A percentile compares a stretch with the other conserved stretches of the same genome.
Conservation (phyloP, 2,329 filamentous ascomycete species). For the Phoma sp. region DNA sequence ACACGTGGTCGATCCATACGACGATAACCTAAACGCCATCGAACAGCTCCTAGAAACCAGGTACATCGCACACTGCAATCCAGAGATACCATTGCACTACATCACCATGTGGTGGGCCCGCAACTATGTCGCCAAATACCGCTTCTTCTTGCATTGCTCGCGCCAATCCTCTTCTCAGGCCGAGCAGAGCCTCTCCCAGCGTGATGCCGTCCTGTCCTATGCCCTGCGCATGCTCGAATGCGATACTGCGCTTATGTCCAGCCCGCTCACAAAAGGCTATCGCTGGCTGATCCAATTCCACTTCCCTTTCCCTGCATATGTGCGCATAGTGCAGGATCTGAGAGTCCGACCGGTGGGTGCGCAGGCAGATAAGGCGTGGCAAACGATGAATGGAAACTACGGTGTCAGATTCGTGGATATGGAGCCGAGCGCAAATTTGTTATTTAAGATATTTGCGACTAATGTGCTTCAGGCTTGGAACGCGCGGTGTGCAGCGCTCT, state of each 20-base stretch:
- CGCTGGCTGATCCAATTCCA: constrained; percentile 52
- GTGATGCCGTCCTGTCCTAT: constrained; percentile 35
- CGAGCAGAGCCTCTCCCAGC: constrained; percentile 28
- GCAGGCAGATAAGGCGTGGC: constrained; percentile 51
- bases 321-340: constrained; percentile 54
- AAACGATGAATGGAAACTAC: constrained; percentile 55
- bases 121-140: constrained; percentile 55
- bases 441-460: constrained; percentile 55
- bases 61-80: constrained; percentile 43
- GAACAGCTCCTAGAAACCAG: constrained; percentile 50
- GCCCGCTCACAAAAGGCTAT: constrained; percentile 50
- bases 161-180: constrained; percentile 19
- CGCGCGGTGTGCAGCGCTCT: constrained; percentile 17
- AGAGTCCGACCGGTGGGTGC: constrained; percentile 43
- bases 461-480: constrained; percentile 62
- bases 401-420: constrained; percentile 41
- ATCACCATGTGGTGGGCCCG: constrained; percentile 57
- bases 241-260: constrained; percentile 54
- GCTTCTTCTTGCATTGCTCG: constrained; percentile 58
- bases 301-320: constrained; percentile 59
- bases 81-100: constrained; percentile 44
- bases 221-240: constrained; percentile 53
- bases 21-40: constrained; percentile 40
- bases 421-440: constrained; percentile 26
- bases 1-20: constrained; percentile 18